Evolutionary conservation across 768 basidiomycete species (phyloP).

Genomic region (Hysterangium stoloniferum): DNA sequence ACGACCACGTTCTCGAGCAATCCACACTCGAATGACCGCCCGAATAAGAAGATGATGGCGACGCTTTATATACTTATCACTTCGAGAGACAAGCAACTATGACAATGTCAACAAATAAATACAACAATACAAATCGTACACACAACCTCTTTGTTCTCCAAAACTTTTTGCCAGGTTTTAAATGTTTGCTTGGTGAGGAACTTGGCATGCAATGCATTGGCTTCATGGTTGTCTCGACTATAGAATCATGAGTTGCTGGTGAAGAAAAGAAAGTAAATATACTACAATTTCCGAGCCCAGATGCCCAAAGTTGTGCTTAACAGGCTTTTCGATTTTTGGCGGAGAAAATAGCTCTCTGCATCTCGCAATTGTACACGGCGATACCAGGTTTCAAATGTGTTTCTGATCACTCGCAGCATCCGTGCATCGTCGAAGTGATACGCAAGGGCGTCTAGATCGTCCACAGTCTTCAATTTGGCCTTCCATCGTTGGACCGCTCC

Average conservation of each 20-base stretch:
- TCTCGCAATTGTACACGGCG: conserved; percentile 34
- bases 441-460: conserved; percentile 40
- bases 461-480: conserved; percentile 30
- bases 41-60: conserved; percentile 52
- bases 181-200: conserved; percentile 39
- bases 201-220: conserved; percentile 35
- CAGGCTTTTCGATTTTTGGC: conserved; percentile 30
- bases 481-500: conserved; percentile 51
- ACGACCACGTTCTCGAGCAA: conserved; percentile 54
- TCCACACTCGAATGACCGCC: conserved; percentile 59
- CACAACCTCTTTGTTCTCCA: conserved; percentile 40
- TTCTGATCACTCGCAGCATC: conserved; percentile 31
- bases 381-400: conserved; percentile 55
- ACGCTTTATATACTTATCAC: conserved; percentile 45
- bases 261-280: background rate
- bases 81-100: conserved; percentile 50
- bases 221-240: conserved; percentile 39
- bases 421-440: conserved; percentile 37
- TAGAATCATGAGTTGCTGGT: background rate
- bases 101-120: background rate
- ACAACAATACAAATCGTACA: background rate
- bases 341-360: conserved; percentile 17
- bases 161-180: conserved; percentile 47
- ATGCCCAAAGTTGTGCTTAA: conserved; percentile 37
- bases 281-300: conserved; percentile 58